Percentiles rank a stretch among this genome's conserved stretches.
phyloP scores from a whole-genome alignment of 2,329 filamentous ascomycete genomes.

The Fusarium duplospermum region DNA sequence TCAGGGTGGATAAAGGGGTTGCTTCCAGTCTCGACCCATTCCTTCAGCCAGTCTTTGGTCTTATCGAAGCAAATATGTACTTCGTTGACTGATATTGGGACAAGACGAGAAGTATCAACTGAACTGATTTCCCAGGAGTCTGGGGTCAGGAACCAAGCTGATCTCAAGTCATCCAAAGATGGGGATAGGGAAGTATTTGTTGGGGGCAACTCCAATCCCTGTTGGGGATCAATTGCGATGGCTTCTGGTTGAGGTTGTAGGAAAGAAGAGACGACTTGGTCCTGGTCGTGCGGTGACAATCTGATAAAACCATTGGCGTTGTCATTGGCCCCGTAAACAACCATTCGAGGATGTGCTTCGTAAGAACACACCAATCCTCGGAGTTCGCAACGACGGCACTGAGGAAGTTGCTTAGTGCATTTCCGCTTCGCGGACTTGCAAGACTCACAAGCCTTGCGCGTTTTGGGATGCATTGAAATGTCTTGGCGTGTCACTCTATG shows the following conservation, averaged over 20 bases:
- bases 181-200: background rate
- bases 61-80: constrained; percentile 10
- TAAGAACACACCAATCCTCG: constrained; percentile 37
- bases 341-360: constrained; percentile 10
- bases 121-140: constrained; percentile 13
- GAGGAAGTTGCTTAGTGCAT: constrained; percentile 31
- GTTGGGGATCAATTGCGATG: background rate
- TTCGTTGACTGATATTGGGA: constrained; percentile 6
- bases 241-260: background rate
- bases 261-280: background rate
- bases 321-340: constrained; percentile 12
- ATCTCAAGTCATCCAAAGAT: constrained; percentile 23
- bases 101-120: background rate
- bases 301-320: background rate
- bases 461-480: background rate
- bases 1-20: constrained; percentile 25
- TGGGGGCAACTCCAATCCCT: background rate
- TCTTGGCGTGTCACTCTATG: background rate
- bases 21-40: constrained; percentile 24
- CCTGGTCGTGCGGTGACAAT: accelerated
- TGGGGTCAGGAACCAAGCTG: constrained; percentile 26
- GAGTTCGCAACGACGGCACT: constrained; percentile 30
- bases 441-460: constrained; percentile 20
- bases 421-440: constrained; percentile 35
- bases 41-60: constrained; percentile 13